A percentile compares a stretch with the other conserved stretches of the same genome.
Evolutionary conservation across 2,329 filamentous ascomycete species (phyloP).

Genomic region (Cercospora beticola): DNA sequence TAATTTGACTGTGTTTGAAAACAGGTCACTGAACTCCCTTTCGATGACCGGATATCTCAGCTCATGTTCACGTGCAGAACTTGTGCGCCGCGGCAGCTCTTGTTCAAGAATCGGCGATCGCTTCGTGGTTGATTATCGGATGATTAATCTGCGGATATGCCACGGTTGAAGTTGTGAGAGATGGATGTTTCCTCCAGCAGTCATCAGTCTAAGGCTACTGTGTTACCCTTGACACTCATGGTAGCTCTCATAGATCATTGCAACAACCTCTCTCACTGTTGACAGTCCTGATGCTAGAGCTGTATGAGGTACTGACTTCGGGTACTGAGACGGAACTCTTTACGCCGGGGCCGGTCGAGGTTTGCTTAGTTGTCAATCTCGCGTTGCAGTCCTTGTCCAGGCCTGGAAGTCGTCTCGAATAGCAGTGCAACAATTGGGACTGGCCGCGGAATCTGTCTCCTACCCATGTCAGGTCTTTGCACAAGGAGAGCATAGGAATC

Average conservation of each 20-base stretch:
- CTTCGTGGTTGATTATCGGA: background rate
- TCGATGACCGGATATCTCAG: background rate
- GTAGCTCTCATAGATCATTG: background rate
- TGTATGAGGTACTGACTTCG: background rate
- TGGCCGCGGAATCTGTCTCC: background rate
- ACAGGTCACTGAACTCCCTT: background rate
- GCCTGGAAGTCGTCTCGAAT: background rate
- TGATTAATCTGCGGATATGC: background rate
- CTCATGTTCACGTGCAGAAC: background rate
- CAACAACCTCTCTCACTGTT: background rate
- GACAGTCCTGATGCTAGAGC: background rate
- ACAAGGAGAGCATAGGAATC: background rate
- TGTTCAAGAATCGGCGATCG: background rate
- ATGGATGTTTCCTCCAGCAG: background rate
- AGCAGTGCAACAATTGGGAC: background rate
- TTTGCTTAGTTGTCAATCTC: background rate
- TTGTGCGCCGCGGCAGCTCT: background rate
- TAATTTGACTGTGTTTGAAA: background rate
- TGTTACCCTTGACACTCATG: background rate
- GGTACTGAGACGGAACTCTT: background rate
- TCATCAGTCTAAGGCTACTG: background rate
- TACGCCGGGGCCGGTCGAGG: background rate
- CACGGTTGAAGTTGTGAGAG: background rate
- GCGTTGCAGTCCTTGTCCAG: background rate
- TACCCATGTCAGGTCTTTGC: background rate